Evolutionary conservation across 306 rosid species (phyloP), one percentile per base, ranked within the genome.

Genomic region (Medicago truncatula): DNA sequence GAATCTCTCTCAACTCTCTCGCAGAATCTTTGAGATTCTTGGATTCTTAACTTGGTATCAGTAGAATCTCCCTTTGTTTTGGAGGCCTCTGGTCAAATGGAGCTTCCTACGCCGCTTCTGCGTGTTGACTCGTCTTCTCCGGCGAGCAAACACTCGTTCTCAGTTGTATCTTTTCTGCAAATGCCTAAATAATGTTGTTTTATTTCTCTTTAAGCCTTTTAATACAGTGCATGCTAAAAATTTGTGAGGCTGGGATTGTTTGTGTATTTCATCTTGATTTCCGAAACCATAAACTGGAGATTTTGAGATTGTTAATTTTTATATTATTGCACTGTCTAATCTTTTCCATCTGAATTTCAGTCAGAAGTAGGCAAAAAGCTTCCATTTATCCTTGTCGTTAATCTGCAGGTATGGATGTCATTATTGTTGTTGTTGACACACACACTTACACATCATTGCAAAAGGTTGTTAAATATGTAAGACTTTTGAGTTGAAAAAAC

Each of bases 321-420:
- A 12, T 56, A 43, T 56, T 8, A 25, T 62, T 67, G 50, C 36
- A 63, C 31, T 63, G 3, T 77, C 73, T 91, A 78, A 84, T 61
- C 38, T 44, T 78, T 69, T 73, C 50, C 38, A 69, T 89, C 50
- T 84, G 67, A 69, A 79, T 88, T 81, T 67, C 88, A 95, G 99
- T 86, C 99, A 21, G 91, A 92, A 83, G 87, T 84, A 0, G 97
- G 97, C 78, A 92, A 89, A 85, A 95, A 86, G 83, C 87, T 92
- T 81, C 99, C 99, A 6, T 90, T 95, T 60, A 43, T 95, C 65
- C 93, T 95, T 52, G 80, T 95, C 78, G 72, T 95, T 57, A 95
- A 95, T 86, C 96, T 95, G 73, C 97, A 92, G 99, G 99, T 95
- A 85, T 77, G 87, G 61, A 25, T 76, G 67, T 52, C 34, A 15